These are phyloP conservation scores for Tuber brumale DNA, from an alignment of 495 filamentous ascomycete genomes.

Conservation along the genomic window DNA sequence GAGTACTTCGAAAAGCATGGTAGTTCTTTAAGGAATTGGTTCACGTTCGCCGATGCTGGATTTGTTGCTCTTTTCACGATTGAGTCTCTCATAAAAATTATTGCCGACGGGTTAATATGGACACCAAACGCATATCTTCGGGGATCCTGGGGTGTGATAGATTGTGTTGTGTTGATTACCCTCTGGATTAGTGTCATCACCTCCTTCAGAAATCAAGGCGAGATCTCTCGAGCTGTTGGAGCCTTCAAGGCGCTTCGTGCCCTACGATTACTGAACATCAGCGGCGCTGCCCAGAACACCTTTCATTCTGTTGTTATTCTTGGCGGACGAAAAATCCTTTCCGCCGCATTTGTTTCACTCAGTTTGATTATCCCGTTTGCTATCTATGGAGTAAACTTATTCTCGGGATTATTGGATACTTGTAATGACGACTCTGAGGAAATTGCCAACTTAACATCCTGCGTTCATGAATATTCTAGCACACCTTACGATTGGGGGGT, in stretches of 20 bases:
- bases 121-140: slow-evolving; percentile 96
- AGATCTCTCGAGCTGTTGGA: slow-evolving; percentile 80
- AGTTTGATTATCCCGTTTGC: slow-evolving; percentile 94
- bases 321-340: slow-evolving; percentile 83
- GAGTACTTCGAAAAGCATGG: slow-evolving; percentile 60
- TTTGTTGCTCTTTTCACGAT: slow-evolving; percentile 84
- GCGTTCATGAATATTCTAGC: slow-evolving; percentile 72
- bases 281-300: slow-evolving; percentile 88
- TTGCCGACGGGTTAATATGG: slow-evolving; percentile 95
- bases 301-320: slow-evolving; percentile 95
- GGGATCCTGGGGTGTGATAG: slow-evolving; percentile 94
- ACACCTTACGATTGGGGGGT: slow-evolving; percentile 76
- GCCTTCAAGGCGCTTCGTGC: slow-evolving; percentile 98
- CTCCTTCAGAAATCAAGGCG: slow-evolving; percentile 66
- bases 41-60: slow-evolving; percentile 80
- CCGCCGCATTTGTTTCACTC: slow-evolving; percentile 84
- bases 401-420: slow-evolving; percentile 67
- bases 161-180: slow-evolving; percentile 84
- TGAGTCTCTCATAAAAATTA: slow-evolving; percentile 85
- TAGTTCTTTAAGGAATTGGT: slow-evolving; percentile 69
- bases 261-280: slow-evolving; percentile 84
- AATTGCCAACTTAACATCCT: slow-evolving; percentile 59
- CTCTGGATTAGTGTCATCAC: slow-evolving; percentile 93
- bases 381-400: slow-evolving; percentile 88
- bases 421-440: slow-evolving; percentile 66